phyloP scores from a whole-genome alignment of 2,329 filamentous ascomycete species.

The Sphaerulina vaccinii region DNA sequence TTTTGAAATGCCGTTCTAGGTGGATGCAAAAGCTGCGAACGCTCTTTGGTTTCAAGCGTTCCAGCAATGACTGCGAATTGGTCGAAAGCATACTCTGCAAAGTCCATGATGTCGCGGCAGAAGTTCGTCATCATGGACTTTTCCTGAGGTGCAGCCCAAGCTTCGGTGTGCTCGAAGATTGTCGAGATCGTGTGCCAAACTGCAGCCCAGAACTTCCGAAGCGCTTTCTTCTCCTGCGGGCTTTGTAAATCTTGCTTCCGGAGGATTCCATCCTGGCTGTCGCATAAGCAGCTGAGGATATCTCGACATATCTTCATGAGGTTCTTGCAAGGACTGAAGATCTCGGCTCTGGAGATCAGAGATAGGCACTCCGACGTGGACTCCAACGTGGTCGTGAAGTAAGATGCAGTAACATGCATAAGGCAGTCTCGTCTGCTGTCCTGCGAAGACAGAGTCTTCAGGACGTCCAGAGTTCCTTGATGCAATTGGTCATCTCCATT shows the following conservation, averaged over 20 bases:
- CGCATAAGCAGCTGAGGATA: slow-evolving; percentile 63
- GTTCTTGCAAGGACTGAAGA: slow-evolving; percentile 59
- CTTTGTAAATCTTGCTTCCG: slow-evolving; percentile 56
- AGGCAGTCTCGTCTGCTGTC: slow-evolving; percentile 61
- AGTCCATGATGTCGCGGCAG: slow-evolving; percentile 91
- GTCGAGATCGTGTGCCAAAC: slow-evolving; percentile 80
- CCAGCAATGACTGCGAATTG: slow-evolving; percentile 81
- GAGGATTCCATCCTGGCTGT: slow-evolving; percentile 62
- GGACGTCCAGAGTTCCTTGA: slow-evolving; percentile 74
- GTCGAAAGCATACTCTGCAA: slow-evolving; percentile 80
- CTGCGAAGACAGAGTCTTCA: slow-evolving; percentile 78
- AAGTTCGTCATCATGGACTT: slow-evolving; percentile 84
- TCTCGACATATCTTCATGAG: slow-evolving; percentile 63
- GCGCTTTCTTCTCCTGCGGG: slow-evolving; percentile 59
- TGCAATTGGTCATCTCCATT: slow-evolving; percentile 77
- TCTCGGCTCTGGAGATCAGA: slow-evolving; percentile 55
- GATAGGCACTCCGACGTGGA: slow-evolving; percentile 58
- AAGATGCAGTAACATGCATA: slow-evolving; percentile 57
- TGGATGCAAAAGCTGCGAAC: slow-evolving; percentile 55
- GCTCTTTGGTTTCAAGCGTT: slow-evolving; percentile 52
- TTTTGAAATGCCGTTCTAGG: slow-evolving; percentile 64
- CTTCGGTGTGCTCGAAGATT: slow-evolving; percentile 78
- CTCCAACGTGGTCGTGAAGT: slow-evolving; percentile 57
- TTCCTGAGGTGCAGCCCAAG: slow-evolving; percentile 70
- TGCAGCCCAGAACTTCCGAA: slow-evolving; percentile 77